Conservation (phyloP, 2,329 filamentous ascomycete genomes). For the Exophiala mesophila region DNA sequence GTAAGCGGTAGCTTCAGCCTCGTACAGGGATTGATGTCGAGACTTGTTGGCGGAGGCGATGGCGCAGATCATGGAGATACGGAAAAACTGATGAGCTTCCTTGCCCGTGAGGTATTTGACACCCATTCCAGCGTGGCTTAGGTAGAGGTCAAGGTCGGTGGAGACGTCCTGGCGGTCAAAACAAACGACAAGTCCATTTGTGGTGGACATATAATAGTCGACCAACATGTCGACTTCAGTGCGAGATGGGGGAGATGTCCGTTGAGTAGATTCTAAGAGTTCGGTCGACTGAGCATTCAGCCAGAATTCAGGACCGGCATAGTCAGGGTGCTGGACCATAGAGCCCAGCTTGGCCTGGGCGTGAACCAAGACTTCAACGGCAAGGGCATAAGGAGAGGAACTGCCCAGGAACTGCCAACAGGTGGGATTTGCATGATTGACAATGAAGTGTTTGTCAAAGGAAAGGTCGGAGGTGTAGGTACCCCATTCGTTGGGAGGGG, state of each 20-base stretch:
- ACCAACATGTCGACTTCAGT: conserved; percentile 27
- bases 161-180: conserved; percentile 26
- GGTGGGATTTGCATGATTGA: conserved; percentile 26
- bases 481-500: conserved; percentile 19
- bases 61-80: conserved; percentile 33
- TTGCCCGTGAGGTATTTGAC: conserved; percentile 24
- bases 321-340: conserved; percentile 24
- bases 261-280: conserved; percentile 17
- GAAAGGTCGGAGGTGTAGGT: conserved; percentile 25
- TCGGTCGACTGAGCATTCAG: conserved; percentile 23
- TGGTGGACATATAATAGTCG: conserved; percentile 28
- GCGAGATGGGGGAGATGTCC: conserved; percentile 17
- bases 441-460: conserved; percentile 28
- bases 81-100: conserved; percentile 32
- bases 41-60: conserved; percentile 30
- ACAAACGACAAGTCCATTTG: conserved; percentile 30
- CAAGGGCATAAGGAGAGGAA: conserved; percentile 26
- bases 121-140: conserved; percentile 21
- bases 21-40: conserved; percentile 27
- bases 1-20: conserved; percentile 24
- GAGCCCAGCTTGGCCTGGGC: conserved; percentile 25
- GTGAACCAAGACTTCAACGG: conserved; percentile 26
- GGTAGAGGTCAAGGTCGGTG: conserved; percentile 26
- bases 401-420: conserved; percentile 28
- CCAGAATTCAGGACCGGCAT: conserved; percentile 25